Percentiles rank a stretch among this genome's conserved stretches.
Conservation (phyloP, 1,284 basidiomycete genomes). For the Apiotrichum montevideense region DNA sequence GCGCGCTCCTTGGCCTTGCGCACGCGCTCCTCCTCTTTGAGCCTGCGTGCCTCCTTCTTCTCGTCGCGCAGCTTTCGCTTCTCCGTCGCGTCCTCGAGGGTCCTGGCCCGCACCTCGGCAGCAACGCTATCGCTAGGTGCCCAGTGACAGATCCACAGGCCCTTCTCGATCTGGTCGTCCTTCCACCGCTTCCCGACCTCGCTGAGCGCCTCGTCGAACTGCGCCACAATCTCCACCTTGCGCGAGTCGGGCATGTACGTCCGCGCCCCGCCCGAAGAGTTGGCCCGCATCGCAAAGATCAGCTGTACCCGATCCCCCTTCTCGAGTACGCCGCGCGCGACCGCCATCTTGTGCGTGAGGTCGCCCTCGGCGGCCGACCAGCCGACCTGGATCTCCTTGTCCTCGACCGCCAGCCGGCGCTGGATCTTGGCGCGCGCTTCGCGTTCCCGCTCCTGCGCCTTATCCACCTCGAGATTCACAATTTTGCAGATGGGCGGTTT, state of each 20-base stretch:
- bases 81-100: slow-evolving; percentile 71
- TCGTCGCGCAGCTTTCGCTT: slow-evolving; percentile 21
- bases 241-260: slow-evolving; percentile 10
- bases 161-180: slow-evolving; percentile 67
- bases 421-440: slow-evolving; percentile 23
- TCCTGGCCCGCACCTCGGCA: slow-evolving; percentile 65
- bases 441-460: slow-evolving; percentile 18
- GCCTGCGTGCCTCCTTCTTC: slow-evolving; percentile 26
- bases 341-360: slow-evolving; percentile 34
- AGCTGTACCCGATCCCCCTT: slow-evolving; percentile 41
- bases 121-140: slow-evolving; percentile 78
- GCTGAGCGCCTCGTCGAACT: slow-evolving; percentile 63
- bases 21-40: slow-evolving; percentile 77
- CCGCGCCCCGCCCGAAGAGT: slow-evolving; percentile 7
- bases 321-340: slow-evolving; percentile 27
- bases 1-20: slow-evolving; percentile 75
- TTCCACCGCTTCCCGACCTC: slow-evolving; percentile 80
- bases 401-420: slow-evolving; percentile 30
- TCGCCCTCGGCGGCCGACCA: slow-evolving; percentile 39
- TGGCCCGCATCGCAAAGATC: slow-evolving; percentile 33
- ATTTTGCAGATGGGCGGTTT: slow-evolving; percentile 37
- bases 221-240: slow-evolving; percentile 51
- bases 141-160: slow-evolving; percentile 61
- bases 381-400: slow-evolving; percentile 41
- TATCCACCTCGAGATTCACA: slow-evolving; percentile 23